phyloP scores from a whole-genome alignment of 345 rosid genomes.

The Abelmoschus esculentus region DNA sequence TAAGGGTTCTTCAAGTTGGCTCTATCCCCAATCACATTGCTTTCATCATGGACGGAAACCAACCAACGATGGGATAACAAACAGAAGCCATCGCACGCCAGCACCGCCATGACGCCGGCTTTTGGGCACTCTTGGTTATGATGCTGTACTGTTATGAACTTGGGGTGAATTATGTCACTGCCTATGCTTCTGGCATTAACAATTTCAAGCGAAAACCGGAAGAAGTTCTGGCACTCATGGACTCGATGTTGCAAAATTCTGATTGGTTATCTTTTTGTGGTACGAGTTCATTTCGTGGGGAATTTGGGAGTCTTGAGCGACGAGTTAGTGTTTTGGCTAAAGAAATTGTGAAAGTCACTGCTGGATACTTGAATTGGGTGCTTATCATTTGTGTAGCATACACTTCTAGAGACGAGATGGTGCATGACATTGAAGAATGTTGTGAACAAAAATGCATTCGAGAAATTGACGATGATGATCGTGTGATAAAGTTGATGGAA shows the following conservation, averaged over 20 bases:
- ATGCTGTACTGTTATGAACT: constrained; percentile 18
- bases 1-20: neutral
- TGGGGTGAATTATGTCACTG: constrained; percentile 36
- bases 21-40: constrained; percentile 4
- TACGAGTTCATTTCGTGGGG: constrained; percentile 18
- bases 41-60: constrained; percentile 1
- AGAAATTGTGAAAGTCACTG: neutral
- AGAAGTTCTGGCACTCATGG: constrained; percentile 39
- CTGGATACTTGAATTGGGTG: neutral
- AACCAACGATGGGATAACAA: neutral
- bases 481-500: constrained; percentile 22
- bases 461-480: neutral
- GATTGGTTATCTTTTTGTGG: constrained; percentile 18
- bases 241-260: constrained; percentile 34
- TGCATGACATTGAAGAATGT: constrained; percentile 33
- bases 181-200: constrained; percentile 51
- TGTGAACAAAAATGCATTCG: constrained; percentile 20
- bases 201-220: constrained; percentile 44
- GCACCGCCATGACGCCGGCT: neutral
- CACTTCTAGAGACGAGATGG: constrained; percentile 25
- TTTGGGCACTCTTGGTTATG: neutral
- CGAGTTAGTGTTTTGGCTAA: neutral
- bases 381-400: constrained; percentile 6
- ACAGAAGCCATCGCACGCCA: neutral
- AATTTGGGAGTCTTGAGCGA: neutral